Percentiles rank a stretch among this genome's conserved stretches.
Evolutionary conservation across 176 grass and related monocot genomes (phyloP).

Genomic region (Thalia dealbata): DNA sequence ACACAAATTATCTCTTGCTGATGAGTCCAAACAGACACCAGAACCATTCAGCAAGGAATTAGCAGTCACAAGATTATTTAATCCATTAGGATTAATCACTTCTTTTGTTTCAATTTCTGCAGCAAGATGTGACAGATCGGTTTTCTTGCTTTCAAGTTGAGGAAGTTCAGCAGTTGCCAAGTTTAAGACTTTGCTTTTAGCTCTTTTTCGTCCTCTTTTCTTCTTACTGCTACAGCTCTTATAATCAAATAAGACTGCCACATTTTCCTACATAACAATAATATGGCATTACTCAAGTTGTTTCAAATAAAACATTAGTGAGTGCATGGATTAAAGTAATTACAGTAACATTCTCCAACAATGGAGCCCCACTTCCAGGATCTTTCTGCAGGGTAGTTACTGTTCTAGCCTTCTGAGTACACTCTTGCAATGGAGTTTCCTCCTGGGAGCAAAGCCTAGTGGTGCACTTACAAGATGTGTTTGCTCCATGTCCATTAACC

Average conservation of each 20-base stretch:
- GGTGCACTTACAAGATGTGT: background rate
- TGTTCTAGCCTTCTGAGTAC: background rate
- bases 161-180: conserved; percentile 29
- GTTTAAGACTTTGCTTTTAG: conserved; percentile 46
- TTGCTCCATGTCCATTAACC: conserved; percentile 25
- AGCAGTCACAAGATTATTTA: conserved; percentile 14
- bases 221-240: conserved; percentile 54
- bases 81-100: conserved; percentile 2
- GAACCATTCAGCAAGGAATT: conserved; percentile 18
- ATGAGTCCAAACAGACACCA: conserved; percentile 21
- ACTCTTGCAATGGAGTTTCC: background rate
- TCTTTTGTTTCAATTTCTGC: conserved; percentile 21
- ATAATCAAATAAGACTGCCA: conserved; percentile 26
- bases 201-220: conserved; percentile 67
- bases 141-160: conserved; percentile 37
- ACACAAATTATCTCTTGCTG: conserved; percentile 29
- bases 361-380: conserved; percentile 6
- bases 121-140: conserved; percentile 22
- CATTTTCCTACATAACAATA: conserved; percentile 32
- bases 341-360: conserved; percentile 1
- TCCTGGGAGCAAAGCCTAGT: background rate
- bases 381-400: background rate
- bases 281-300: conserved; percentile 6
- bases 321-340: conserved; percentile 13
- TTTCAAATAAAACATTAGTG: background rate